Evolutionary conservation across 1,284 basidiomycete genomes (phyloP).

Genomic region (Cutaneotrichosporon sp.): DNA sequence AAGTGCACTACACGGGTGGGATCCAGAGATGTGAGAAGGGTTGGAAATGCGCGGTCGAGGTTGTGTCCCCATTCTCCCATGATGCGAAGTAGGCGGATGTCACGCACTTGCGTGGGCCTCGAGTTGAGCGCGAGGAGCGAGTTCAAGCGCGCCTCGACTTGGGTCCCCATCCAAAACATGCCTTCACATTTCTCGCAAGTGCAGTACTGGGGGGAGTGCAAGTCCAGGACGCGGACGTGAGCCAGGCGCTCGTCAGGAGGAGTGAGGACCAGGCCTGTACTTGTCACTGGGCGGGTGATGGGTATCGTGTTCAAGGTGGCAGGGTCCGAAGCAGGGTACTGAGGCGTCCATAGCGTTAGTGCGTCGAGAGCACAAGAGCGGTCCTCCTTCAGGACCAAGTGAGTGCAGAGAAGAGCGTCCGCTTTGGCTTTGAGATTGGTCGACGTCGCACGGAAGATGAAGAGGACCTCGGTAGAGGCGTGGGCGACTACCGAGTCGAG

Average conservation of each 20-base stretch:
- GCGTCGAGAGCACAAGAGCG: background rate
- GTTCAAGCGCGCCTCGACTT: too few species aligned
- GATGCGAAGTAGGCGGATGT: too few species aligned
- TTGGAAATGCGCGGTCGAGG: too few species aligned
- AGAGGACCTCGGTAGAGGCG: background rate
- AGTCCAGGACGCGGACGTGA: background rate
- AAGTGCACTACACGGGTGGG: too few species aligned
- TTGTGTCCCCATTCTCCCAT: too few species aligned
- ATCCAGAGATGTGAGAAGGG: too few species aligned
- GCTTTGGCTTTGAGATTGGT: conserved; percentile 11
- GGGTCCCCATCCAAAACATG: too few species aligned
- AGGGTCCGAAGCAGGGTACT: background rate
- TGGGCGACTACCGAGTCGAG: conserved; percentile 10
- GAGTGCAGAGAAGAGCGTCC: conserved; percentile 12
- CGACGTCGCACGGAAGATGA: conserved; percentile 15
- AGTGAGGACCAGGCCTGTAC: background rate
- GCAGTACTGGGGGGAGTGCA: background rate
- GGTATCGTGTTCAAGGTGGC: background rate
- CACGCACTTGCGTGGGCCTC: too few species aligned
- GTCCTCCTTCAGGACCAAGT: conserved; percentile 13
- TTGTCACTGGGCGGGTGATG: background rate
- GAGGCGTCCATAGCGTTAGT: background rate
- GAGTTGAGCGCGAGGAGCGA: too few species aligned
- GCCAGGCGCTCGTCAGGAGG: background rate
- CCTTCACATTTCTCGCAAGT: too few species aligned